phyloP scores from a whole-genome alignment of 2,329 filamentous ascomycete genomes.

The Pseudocercospora fuligena region DNA sequence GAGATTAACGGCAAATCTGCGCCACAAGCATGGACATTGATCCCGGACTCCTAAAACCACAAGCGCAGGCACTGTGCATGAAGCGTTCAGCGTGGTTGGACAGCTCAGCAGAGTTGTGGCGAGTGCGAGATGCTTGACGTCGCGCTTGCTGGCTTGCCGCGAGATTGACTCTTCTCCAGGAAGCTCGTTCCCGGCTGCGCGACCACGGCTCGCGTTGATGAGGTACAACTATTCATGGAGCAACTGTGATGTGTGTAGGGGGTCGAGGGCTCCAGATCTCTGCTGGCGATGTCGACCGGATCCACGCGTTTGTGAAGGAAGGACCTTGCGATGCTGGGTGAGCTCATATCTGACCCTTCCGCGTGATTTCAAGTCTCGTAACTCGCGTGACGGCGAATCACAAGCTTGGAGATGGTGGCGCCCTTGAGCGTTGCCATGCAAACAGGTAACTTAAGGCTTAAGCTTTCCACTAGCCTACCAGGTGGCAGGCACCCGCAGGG shows the following conservation, averaged over 20 bases:
- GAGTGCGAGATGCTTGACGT: background rate
- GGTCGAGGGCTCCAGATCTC: too few species aligned
- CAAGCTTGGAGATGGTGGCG: background rate
- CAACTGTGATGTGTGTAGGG: too few species aligned
- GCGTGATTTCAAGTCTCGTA: too few species aligned
- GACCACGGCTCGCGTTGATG: background rate
- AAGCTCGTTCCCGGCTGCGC: background rate
- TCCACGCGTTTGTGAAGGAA: background rate
- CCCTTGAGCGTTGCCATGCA: background rate
- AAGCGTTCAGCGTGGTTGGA: background rate
- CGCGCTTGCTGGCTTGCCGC: background rate
- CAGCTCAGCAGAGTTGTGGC: background rate
- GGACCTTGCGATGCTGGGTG: too few species aligned
- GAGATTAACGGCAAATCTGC: background rate
- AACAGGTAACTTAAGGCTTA: background rate
- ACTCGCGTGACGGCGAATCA: background rate
- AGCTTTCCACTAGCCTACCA: background rate
- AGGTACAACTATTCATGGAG: background rate
- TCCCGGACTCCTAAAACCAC: background rate
- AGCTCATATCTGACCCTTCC: too few species aligned
- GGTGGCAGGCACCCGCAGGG: background rate
- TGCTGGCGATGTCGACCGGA: background rate
- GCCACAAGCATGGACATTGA: background rate
- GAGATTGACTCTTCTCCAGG: background rate
- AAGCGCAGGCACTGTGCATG: background rate